Conservation (phyloP, 129 eudicot species). For the Pulicaria dysenterica region DNA sequence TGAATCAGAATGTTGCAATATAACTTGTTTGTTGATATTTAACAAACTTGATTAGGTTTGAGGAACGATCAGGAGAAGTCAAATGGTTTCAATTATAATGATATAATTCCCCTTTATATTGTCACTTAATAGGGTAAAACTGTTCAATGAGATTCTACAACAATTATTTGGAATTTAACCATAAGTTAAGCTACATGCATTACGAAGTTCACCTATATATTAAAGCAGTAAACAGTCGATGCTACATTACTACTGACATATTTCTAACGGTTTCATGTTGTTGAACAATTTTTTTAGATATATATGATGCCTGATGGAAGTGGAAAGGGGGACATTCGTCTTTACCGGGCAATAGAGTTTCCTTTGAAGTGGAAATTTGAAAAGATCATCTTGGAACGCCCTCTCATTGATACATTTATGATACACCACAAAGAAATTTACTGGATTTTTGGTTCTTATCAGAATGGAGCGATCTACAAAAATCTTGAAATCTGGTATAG, state of each 20-base stretch:
- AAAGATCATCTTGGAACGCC: slow-evolving; percentile 60
- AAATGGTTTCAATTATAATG: too few species aligned
- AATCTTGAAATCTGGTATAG: slow-evolving; percentile 84
- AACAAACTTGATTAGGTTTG: too few species aligned
- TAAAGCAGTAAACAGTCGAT: neutral
- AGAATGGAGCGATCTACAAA: slow-evolving; percentile 46
- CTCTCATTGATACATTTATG: slow-evolving; percentile 73
- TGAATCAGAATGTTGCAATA: neutral
- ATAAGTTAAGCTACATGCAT: neutral
- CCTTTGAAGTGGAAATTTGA: slow-evolving; percentile 82
- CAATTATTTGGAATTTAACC: slow-evolving; percentile 2
- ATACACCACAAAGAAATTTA: slow-evolving; percentile 53
- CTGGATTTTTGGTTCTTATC: slow-evolving; percentile 86
- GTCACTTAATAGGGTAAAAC: neutral
- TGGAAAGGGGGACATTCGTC: slow-evolving; percentile 69
- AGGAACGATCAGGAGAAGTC: too few species aligned
- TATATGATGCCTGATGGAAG: slow-evolving; percentile 93
- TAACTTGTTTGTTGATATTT: too few species aligned
- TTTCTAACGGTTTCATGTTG: slow-evolving; percentile 5
- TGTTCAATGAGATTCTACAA: neutral
- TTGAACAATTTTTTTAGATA: slow-evolving; percentile 38
- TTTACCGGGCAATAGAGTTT: slow-evolving; percentile 69
- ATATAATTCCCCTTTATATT: neutral
- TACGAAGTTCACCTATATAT: neutral
- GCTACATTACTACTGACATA: neutral